Percentiles rank a stretch among this genome's conserved stretches.
Conservation (phyloP, 768 basidiomycete species). For the Lentinula aciculospora region DNA sequence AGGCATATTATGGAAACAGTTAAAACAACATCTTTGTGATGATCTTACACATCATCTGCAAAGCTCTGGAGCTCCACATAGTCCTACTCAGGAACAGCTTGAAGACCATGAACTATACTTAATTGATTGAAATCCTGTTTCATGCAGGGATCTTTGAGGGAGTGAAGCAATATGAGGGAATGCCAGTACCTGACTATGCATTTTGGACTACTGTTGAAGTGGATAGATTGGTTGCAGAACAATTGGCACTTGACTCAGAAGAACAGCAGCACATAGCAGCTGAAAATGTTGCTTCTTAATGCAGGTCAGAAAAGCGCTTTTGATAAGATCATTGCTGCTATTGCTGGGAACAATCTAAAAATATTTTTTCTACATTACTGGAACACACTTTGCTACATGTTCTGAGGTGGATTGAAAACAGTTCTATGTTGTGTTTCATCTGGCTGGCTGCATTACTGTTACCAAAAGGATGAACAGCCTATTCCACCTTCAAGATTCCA, state of each 20-base stretch:
- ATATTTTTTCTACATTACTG: constrained; percentile 35
- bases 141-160: constrained; percentile 13
- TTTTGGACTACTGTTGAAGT: constrained; percentile 13
- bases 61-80: constrained; percentile 13
- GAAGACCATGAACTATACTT: constrained; percentile 35
- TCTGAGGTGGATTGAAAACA: constrained; percentile 23
- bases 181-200: constrained; percentile 21
- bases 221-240: constrained; percentile 23
- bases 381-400: constrained; percentile 25
- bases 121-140: constrained; percentile 19
- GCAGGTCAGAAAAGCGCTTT: constrained; percentile 14
- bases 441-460: constrained; percentile 43
- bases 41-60: constrained; percentile 28
- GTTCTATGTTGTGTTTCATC: constrained; percentile 46
- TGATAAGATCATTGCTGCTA: constrained; percentile 17
- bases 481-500: constrained; percentile 45
- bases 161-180: constrained; percentile 19
- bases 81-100: constrained; percentile 2
- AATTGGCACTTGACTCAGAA: constrained; percentile 20
- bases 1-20: constrained; percentile 30
- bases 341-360: background rate
- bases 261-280: constrained; percentile 5
- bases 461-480: constrained; percentile 36
- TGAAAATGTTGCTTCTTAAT: background rate
- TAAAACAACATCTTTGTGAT: constrained; percentile 32